These are phyloP conservation scores for Emmonsiellopsis sp. DNA, from an alignment of 2,329 filamentous ascomycete species.

Conservation along the genomic window DNA sequence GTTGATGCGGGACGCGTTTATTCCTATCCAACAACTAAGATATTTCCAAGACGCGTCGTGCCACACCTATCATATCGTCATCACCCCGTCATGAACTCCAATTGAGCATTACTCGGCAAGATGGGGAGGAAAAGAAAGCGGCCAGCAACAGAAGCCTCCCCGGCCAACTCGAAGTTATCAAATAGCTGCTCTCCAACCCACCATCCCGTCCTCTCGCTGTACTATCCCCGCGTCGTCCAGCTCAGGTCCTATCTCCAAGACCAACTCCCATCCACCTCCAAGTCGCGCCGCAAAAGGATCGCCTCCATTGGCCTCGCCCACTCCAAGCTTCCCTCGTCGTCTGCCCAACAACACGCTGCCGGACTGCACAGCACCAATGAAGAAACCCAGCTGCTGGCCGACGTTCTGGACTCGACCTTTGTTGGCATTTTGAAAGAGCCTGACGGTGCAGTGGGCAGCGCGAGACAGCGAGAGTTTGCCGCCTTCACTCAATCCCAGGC, in stretches of 20 bases:
- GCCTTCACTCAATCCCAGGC: constrained; percentile 54
- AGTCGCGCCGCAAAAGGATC: constrained; percentile 38
- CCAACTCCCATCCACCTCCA: constrained; percentile 58
- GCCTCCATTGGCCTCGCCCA: constrained; percentile 21
- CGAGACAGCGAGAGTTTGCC: constrained; percentile 47
- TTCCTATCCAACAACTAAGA: too few species aligned
- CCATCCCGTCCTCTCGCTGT: constrained; percentile 58
- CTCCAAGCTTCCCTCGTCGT: neutral
- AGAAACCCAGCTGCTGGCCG: constrained; percentile 29
- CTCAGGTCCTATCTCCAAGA: constrained; percentile 62
- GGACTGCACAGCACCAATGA: neutral
- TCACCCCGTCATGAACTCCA: too few species aligned
- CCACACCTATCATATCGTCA: too few species aligned
- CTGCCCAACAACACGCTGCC: neutral
- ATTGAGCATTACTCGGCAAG: neutral
- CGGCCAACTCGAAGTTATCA: neutral
- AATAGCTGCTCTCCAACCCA: neutral
- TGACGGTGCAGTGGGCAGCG: constrained; percentile 19
- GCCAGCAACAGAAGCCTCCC: constrained; percentile 18
- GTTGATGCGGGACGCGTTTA: too few species aligned
- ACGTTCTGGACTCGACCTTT: constrained; percentile 59
- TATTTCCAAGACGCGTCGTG: too few species aligned
- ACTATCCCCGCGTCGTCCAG: constrained; percentile 56
- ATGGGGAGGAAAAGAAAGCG: constrained; percentile 38
- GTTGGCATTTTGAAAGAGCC: constrained; percentile 45